These are phyloP conservation scores for Rhynchosporium secalis DNA, from an alignment of 2,329 filamentous ascomycete genomes.

Conservation along the genomic window DNA sequence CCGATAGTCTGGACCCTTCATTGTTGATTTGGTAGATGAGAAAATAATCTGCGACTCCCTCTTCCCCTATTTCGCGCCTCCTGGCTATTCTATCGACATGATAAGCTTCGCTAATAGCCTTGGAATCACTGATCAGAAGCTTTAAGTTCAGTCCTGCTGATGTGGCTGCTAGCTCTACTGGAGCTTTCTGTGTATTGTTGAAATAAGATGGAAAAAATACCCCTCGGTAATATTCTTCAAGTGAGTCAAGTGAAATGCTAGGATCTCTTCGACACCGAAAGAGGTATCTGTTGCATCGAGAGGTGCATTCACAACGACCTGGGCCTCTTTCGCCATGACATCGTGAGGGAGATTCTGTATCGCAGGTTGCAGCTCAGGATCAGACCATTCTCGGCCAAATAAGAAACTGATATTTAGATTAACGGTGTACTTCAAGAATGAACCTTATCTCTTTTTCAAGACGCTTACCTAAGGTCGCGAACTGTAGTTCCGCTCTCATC, in stretches of 20 bases:
- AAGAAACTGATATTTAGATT: not conserved
- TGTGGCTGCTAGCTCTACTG: not conserved
- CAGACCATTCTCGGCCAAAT: not conserved
- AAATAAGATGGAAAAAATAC: not conserved
- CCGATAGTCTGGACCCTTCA: not conserved
- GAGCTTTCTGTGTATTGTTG: not conserved
- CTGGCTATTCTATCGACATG: not conserved
- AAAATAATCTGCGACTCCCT: not conserved
- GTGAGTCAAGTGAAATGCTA: not conserved
- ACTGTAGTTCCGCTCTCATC: not conserved
- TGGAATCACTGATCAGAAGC: not conserved
- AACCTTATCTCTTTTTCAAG: not conserved
- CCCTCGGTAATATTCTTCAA: not conserved
- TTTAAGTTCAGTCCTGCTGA: not conserved
- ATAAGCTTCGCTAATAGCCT: not conserved
- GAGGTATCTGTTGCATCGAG: not conserved
- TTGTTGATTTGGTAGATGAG: not conserved
- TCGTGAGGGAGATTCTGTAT: not conserved
- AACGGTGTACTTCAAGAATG: not conserved
- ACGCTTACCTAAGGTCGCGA: not conserved
- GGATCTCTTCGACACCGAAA: not conserved
- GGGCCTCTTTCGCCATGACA: not conserved
- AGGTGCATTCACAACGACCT: not conserved
- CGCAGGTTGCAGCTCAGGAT: not conserved
- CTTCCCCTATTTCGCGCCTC: not conserved